Evolutionary conservation across 140 eudicot genomes (phyloP), one percentile per base, ranked within the genome.

Genomic region (Cichorium intybus): DNA sequence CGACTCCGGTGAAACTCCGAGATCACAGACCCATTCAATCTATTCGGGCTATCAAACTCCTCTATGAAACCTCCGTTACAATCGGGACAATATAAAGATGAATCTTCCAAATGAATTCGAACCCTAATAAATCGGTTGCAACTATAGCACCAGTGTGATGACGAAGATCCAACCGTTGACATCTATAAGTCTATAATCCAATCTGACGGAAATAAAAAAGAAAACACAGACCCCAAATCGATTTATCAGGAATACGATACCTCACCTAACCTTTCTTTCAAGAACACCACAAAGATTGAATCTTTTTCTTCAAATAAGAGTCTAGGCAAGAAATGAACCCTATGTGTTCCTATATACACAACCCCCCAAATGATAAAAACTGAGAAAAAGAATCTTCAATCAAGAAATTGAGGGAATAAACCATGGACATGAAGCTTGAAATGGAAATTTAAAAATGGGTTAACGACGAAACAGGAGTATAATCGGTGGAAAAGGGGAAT

Each of bases 81-180:
- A 69, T 80, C 89, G 10, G 86, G 83, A 23, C 89, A 83, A 39
- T 66, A 35, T 11, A 83, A n/a, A 1, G 81, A 72, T 5, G 75
- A 59, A 74, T 74, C 74, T 59, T 80, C 67, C 7, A 35, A 50
- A 11, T 60, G 59, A 34, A 60, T 71, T 7, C 23, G 69, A 23
- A 80, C 79, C 54, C 78, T 64, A 60, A 83, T 66, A 43, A 55
- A 80, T 48, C 81, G 76, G 57, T 74, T 80, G 83, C 89, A 83
- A 64, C 86, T 76, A 76, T 83, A 77, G 70, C 89, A 83, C 89
- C 89, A 83, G 47, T 73, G 76, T 23, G 83, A 80, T 26, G 82
- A 76, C 21, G 66, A 69, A 46, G 77, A 70, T 11, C 75, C 77
- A 58, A 57, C 61, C 53, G 81, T 60, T 70, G 88, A 79, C 86